These are phyloP conservation scores for Talaromyces sp. DNA, from an alignment of 2,329 filamentous ascomycete species.

Conservation along the genomic window DNA sequence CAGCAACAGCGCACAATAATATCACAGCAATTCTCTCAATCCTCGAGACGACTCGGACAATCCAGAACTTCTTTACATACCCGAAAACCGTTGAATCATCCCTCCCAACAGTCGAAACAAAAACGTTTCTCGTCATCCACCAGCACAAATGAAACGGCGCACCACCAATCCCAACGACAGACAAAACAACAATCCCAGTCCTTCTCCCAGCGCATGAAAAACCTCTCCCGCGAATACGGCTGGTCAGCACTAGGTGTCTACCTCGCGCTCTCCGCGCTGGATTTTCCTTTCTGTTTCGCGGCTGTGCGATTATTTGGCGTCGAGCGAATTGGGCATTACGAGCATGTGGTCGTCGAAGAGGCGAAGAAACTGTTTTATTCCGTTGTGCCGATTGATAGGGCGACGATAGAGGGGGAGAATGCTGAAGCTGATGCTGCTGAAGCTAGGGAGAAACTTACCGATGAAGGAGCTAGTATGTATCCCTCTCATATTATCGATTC, in stretches of 20 bases:
- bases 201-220: conserved; percentile 70
- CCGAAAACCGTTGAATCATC: background rate
- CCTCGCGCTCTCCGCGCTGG: conserved; percentile 72
- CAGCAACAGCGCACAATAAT: conserved; percentile 1
- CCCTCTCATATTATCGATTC: background rate
- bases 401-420: conserved; percentile 16
- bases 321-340: conserved; percentile 69
- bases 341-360: conserved; percentile 42
- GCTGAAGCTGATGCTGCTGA: conserved; percentile 54
- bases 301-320: conserved; percentile 78
- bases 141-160: background rate
- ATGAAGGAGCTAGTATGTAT: conserved; percentile 69
- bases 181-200: conserved; percentile 41
- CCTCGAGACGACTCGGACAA: background rate
- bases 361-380: conserved; percentile 26
- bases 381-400: conserved; percentile 20
- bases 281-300: conserved; percentile 94
- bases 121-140: conserved; percentile 14
- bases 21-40: conserved; percentile 1
- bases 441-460: conserved; percentile 58
- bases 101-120: background rate
- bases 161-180: background rate
- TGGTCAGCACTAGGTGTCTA: conserved; percentile 95
- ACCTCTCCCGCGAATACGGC: conserved; percentile 86
- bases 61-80: background rate